phyloP scores from a whole-genome alignment of 495 filamentous ascomycete species.

The Penicillium subrubescens region DNA sequence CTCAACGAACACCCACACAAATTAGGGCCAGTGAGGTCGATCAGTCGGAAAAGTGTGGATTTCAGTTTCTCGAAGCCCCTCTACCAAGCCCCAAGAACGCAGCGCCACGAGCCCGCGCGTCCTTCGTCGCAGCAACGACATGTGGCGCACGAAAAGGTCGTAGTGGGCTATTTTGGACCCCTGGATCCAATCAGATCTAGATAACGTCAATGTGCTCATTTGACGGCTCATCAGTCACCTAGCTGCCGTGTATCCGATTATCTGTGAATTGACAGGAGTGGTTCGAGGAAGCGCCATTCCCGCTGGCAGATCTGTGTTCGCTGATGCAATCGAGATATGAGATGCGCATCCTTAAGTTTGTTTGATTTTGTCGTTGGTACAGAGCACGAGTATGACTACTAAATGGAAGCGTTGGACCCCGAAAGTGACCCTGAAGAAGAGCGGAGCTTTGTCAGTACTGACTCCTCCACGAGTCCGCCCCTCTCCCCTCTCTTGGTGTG shows the following conservation, averaged over 20 bases:
- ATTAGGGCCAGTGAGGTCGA: not conserved
- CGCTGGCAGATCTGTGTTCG: not conserved
- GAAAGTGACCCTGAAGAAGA: not conserved
- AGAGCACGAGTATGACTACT: not conserved
- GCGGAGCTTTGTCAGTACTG: not conserved
- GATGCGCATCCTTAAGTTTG: not conserved
- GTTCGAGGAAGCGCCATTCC: not conserved
- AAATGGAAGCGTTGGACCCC: not conserved
- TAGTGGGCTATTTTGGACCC: not conserved
- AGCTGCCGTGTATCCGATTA: not conserved
- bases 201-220: not conserved
- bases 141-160: constrained; percentile 11
- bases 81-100: not conserved
- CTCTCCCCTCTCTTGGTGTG: not conserved
- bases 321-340: not conserved
- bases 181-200: constrained; percentile 3
- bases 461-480: not conserved
- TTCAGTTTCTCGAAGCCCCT: not conserved
- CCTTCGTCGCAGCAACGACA: constrained; percentile 1
- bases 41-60: not conserved
- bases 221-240: not conserved
- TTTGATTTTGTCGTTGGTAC: not conserved
- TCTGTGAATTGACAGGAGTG: not conserved
- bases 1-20: constrained; percentile 1
- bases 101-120: constrained; percentile 25